A percentile compares a stretch with the other conserved stretches of the same genome.
Evolutionary conservation across 23 red algal species (phyloP).

Genomic region (Rhodosorus marinus): DNA sequence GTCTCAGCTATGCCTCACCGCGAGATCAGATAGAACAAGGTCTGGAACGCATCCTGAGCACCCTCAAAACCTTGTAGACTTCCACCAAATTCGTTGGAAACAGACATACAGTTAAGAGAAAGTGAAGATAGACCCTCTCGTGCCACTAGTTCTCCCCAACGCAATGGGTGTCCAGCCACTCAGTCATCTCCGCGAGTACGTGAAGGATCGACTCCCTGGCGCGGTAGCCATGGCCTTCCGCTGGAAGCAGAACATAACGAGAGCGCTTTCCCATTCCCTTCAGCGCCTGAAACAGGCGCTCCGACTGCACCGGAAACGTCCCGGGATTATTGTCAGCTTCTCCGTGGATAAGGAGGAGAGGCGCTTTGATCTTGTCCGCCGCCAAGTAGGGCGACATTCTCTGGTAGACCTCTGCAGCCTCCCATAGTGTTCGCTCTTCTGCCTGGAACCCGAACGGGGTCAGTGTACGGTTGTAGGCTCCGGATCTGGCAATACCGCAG

Average conservation of each 20-base stretch:
- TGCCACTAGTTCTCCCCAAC: no score
- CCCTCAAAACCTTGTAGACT: constrained; percentile 6
- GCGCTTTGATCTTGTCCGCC: constrained; percentile 46
- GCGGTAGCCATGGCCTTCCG: constrained; percentile 72
- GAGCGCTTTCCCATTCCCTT: constrained; percentile 71
- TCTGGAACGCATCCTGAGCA: constrained; percentile 29
- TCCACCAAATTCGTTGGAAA: no score
- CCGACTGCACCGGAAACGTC: constrained; percentile 72
- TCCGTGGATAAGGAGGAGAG: constrained; percentile 79
- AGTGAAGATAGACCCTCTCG: no score
- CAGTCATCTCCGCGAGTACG: constrained; percentile 58
- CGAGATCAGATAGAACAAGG: constrained; percentile 36
- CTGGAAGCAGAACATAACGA: constrained; percentile 50
- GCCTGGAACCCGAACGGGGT: constrained; percentile 93
- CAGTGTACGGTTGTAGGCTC: constrained; percentile 92
- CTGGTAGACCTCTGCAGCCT: constrained; percentile 54
- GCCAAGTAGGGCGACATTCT: constrained; percentile 68
- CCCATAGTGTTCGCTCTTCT: constrained; percentile 78
- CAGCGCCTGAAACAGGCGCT: constrained; percentile 72
- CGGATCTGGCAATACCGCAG: constrained; percentile 92
- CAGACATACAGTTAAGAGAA: no score
- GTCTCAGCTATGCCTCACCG: constrained; percentile 63
- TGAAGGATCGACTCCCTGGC: constrained; percentile 85
- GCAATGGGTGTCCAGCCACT: no score
- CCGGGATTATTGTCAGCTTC: constrained; percentile 84